Percentiles rank a stretch among this genome's conserved stretches.
Evolutionary conservation across 192 early-diverging fungal species (phyloP).

Genomic region (Podila epigama): DNA sequence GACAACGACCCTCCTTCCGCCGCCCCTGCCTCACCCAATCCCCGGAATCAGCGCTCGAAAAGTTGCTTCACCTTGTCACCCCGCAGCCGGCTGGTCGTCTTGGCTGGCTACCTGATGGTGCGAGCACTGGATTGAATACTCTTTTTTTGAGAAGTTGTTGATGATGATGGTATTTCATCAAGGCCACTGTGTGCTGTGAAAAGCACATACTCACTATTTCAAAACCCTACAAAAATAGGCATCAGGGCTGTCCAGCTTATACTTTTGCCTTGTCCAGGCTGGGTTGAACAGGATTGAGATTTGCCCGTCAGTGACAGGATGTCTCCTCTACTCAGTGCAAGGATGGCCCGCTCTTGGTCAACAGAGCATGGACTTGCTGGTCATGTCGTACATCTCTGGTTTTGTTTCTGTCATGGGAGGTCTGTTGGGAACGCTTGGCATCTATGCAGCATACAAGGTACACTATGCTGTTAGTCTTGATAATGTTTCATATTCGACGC

Average conservation of each 20-base stretch:
- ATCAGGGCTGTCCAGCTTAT: conserved; percentile 21
- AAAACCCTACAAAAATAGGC: conserved; percentile 7
- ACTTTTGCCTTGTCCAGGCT: conserved; percentile 37
- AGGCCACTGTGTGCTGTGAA: background rate
- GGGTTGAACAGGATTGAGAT: conserved; percentile 20
- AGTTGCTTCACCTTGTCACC: background rate
- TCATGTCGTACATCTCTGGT: conserved; percentile 42
- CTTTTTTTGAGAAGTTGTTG: too few species aligned
- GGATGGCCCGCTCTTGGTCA: conserved; percentile 38
- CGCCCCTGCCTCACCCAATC: background rate
- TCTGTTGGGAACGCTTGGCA: conserved; percentile 29
- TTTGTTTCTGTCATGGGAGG: conserved; percentile 23
- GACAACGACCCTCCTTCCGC: background rate
- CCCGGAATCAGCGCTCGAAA: background rate
- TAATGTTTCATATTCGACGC: too few species aligned
- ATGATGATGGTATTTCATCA: too few species aligned
- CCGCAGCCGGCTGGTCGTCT: background rate
- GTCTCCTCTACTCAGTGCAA: conserved; percentile 30
- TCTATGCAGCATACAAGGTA: conserved; percentile 43
- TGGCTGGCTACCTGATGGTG: background rate
- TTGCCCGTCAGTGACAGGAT: conserved; percentile 19
- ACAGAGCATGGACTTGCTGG: conserved; percentile 28
- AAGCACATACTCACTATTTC: background rate
- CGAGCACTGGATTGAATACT: too few species aligned
- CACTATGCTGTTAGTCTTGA: too few species aligned